Evolutionary conservation across 495 filamentous ascomycete species (phyloP), one percentile per base, ranked within the genome.

Genomic region (Stereocaulon alpinum): DNA sequence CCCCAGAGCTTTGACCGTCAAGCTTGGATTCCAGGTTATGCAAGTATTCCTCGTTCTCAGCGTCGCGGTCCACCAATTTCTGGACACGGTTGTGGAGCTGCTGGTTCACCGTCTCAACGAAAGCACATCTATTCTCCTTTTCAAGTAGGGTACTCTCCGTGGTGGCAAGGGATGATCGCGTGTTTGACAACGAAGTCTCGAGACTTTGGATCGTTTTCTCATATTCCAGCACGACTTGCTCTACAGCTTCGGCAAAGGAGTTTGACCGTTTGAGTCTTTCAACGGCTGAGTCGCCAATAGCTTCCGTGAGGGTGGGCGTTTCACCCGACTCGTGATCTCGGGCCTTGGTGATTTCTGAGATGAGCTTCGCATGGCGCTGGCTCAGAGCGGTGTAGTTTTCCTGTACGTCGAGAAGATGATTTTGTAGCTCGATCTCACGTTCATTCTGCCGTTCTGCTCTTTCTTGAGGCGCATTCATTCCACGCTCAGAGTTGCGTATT

Each of bases 131-230:
- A 12, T 89, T 91, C 71, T 99, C 93, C 66, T 89, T 94, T 69
- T 99, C 93, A 4, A 96, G 75, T 27, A 99, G 75, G 29, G 74
- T 84, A 60, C 89, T 90, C 69, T 99, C 93, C 0, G 84, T 89
- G 64, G 72, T 83, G 15, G 94, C 85, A 37, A 99, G 76, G 12
- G 89, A 89, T 48, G 86, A 77, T 47, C 94, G 82, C 9, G 94
- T 97, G 67, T 84, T 93, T 1, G 94, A 90, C 15, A 99, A 81
- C 0, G 91, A 94, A 43, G 89, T 82, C 73, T 99, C 94, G 29
- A 99, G 81, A 64, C 80, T 86, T 69, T 96, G 89, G 60, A 99
- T 97, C 0, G 93, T 99, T 80, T 95, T 96, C 66, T 99, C 93
- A 69, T 99, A 99, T 68, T 99, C 93, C 18, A 97, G 73, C 17